Evolutionary conservation across 306 rosid species (phyloP).

Genomic region (Mimosa pudica): DNA sequence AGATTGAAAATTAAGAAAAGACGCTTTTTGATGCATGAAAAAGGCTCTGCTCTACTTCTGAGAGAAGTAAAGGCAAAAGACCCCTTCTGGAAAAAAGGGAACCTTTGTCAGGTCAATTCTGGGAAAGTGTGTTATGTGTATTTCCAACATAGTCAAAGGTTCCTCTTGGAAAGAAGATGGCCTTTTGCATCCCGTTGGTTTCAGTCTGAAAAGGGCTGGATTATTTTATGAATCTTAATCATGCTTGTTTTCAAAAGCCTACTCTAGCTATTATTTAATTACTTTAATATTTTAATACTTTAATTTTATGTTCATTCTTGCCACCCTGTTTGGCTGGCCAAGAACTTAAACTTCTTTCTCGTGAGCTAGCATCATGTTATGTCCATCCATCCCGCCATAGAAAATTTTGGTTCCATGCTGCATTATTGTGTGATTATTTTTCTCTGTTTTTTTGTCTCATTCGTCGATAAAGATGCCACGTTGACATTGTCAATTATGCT

Average conservation of each 20-base stretch:
- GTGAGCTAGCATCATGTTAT: background rate
- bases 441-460: background rate
- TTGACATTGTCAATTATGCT: background rate
- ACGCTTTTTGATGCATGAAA: background rate
- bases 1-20: background rate
- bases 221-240: conserved; percentile 16
- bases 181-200: conserved; percentile 14
- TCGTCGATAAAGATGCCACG: background rate
- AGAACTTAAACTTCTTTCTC: background rate
- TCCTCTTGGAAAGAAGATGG: conserved; percentile 28
- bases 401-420: background rate
- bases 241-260: background rate
- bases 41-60: background rate
- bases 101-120: background rate
- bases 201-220: background rate
- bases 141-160: conserved; percentile 24
- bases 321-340: background rate
- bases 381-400: background rate
- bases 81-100: background rate
- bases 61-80: background rate
- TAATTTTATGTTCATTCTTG: background rate
- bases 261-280: conserved; percentile 20
- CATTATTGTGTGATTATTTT: background rate
- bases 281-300: no score
- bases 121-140: conserved; percentile 7